A percentile compares a stretch with the other conserved stretches of the same genome.
phyloP scores from a whole-genome alignment of 495 filamentous ascomycete genomes.

The Jackrogersella multiformis region DNA sequence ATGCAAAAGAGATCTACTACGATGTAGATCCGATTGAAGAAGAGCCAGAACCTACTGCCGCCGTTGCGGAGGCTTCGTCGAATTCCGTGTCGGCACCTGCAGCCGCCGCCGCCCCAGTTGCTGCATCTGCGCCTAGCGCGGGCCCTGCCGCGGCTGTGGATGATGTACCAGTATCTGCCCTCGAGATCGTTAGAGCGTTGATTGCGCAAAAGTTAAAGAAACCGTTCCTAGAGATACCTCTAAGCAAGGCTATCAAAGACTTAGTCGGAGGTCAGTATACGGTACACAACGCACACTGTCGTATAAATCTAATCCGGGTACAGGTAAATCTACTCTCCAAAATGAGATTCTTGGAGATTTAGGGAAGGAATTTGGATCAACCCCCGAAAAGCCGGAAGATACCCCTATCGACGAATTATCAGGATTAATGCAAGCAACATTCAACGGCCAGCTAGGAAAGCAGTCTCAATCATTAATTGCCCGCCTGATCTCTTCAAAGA shows the following conservation, averaged over 20 bases:
- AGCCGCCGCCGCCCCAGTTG: slow-evolving; percentile 61
- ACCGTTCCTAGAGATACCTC: slow-evolving; percentile 82
- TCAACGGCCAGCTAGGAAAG: slow-evolving; percentile 97
- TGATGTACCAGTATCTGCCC: slow-evolving; percentile 84
- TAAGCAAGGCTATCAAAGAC: slow-evolving; percentile 98
- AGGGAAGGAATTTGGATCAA: slow-evolving; percentile 98
- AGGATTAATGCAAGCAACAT: slow-evolving; percentile 95
- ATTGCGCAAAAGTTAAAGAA: slow-evolving; percentile 99
- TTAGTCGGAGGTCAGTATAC: slow-evolving; percentile 86
- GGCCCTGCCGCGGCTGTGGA: slow-evolving; percentile 90
- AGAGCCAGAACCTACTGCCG: slow-evolving; percentile 70
- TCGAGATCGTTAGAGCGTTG: slow-evolving; percentile 87
- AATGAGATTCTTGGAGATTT: slow-evolving; percentile 96
- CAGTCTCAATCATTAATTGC: slow-evolving; percentile 94
- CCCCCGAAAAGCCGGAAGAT: slow-evolving; percentile 98
- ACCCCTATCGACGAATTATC: slow-evolving; percentile 94
- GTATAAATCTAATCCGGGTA: slow-evolving; percentile 15
- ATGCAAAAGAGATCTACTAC: slow-evolving; percentile 99
- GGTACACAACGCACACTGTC: not conserved
- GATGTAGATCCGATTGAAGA: slow-evolving; percentile 96
- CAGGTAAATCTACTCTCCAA: slow-evolving; percentile 96
- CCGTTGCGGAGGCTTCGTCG: slow-evolving; percentile 55
- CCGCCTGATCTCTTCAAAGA: slow-evolving; percentile 95
- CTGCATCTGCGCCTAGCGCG: slow-evolving; percentile 70
- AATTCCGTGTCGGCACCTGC: slow-evolving; percentile 60